These are phyloP conservation scores for Austroboletus sp. DNA, from an alignment of 1,284 basidiomycete species.

Conservation along the genomic window DNA sequence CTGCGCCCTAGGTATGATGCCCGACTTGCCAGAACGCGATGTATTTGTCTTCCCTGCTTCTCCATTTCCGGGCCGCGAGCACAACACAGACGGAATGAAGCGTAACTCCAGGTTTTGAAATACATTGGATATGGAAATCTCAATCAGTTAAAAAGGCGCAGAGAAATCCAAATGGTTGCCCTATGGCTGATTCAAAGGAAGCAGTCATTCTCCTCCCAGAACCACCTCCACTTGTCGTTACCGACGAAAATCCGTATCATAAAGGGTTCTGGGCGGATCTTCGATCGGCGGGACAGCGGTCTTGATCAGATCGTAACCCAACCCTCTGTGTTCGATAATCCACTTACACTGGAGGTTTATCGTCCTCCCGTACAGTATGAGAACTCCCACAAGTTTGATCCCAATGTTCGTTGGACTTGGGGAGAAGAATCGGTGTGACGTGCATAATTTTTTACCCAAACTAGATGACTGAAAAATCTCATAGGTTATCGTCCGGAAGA, in stretches of 20 bases:
- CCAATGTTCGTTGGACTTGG: slow-evolving; percentile 64
- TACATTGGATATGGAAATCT: not conserved
- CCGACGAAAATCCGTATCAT: slow-evolving; percentile 13
- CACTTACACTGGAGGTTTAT: slow-evolving; percentile 45
- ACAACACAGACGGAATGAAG: not conserved
- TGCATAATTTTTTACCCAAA: slow-evolving; percentile 18
- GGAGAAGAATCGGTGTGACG: slow-evolving; percentile 48
- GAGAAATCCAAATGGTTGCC: not conserved
- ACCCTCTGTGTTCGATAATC: slow-evolving; percentile 57
- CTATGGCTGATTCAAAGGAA: not conserved
- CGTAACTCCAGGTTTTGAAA: not conserved
- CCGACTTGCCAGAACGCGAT: not conserved
- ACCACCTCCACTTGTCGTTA: slow-evolving; percentile 22
- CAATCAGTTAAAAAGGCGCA: not conserved
- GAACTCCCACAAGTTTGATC: slow-evolving; percentile 61
- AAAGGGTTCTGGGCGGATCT: slow-evolving; percentile 18
- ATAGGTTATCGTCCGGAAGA: slow-evolving; percentile 48
- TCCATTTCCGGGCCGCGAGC: too few relatives aligned
- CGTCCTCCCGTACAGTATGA: slow-evolving; percentile 53
- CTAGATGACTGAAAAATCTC: slow-evolving; percentile 17
- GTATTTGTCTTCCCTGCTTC: too few relatives aligned
- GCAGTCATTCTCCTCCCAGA: not conserved
- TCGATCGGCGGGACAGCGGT: slow-evolving; percentile 28
- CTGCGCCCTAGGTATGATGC: not conserved
- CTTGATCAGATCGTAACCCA: slow-evolving; percentile 52